Evolutionary conservation across 2,329 filamentous ascomycete genomes (phyloP).

Genomic region (Verticillium isaacii): DNA sequence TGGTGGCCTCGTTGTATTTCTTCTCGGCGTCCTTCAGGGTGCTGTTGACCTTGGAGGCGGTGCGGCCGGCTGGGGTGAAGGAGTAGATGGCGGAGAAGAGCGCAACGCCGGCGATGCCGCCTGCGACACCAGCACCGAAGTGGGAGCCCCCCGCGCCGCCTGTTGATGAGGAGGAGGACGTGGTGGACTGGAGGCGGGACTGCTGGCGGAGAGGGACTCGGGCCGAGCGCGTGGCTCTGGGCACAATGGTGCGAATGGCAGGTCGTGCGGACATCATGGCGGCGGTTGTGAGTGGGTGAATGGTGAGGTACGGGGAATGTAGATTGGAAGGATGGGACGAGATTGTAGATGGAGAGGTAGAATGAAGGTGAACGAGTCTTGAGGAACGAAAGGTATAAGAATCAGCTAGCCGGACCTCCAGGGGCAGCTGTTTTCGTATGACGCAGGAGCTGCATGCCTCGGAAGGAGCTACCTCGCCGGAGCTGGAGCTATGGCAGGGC

Average conservation of each 20-base stretch:
- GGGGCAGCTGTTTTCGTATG: conserved; percentile 2
- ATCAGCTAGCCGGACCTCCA: background rate
- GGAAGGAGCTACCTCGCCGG: background rate
- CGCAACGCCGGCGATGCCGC: conserved; percentile 34
- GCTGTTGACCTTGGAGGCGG: conserved; percentile 38
- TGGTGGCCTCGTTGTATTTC: conserved; percentile 55
- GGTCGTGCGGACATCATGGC: conserved; percentile 25
- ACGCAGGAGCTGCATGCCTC: background rate
- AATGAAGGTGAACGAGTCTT: background rate
- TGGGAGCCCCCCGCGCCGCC: conserved; percentile 23
- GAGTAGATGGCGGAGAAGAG: conserved; percentile 38
- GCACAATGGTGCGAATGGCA: conserved; percentile 20
- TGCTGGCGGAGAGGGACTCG: conserved; percentile 21
- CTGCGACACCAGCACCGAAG: conserved; percentile 34
- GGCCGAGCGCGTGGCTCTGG: conserved; percentile 19
- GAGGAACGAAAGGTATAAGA: background rate
- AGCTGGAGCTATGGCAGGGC: background rate
- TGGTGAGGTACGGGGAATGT: background rate
- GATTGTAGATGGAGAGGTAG: too few species aligned
- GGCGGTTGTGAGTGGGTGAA: background rate
- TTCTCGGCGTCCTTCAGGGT: conserved; percentile 49
- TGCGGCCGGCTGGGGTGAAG: conserved; percentile 37
- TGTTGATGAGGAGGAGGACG: conserved; percentile 18
- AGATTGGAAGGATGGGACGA: background rate
- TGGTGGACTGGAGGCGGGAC: conserved; percentile 36